Base-by-base conservation (phyloP, 305 asterid species). In the Vinca major region DNA sequence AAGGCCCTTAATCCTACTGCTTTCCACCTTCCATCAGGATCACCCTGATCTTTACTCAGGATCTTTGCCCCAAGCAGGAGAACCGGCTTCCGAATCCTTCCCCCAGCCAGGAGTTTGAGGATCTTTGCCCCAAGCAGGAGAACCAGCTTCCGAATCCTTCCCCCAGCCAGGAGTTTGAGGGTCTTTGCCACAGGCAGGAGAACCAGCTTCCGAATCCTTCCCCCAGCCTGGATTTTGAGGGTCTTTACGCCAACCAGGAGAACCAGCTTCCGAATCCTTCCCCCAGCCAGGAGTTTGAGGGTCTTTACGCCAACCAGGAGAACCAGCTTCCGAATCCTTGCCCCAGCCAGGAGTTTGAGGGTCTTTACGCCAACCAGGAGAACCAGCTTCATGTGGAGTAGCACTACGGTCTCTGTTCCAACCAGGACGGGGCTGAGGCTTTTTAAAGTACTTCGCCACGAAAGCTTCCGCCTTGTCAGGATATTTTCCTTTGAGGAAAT, bases 401-500 rank as follows among this genome's bases (percentile, higher is more conserved):
- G 83, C 64, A 16, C 77, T 74, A 10, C 75, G 78, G 17, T 79
- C 89, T 66, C 76, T 80, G 71, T 72, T 83, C 90, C 88, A 80
- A 14, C 84, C 89, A 37, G 83, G 73, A 21, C 86, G 92, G 43
- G 95, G 81, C 70, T 79, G 93, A 20, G 73, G 80, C 83, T 74
- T 85, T 54, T 39, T 81, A 78, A 89, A 93, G 79, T 93, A 93
- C 73, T 87, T 89, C 0, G 76, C 75, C 37, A 81, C 66, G 53
- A 90, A 93, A 9, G 82, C 50, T 21, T 89, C 95, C 0, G 88
- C 97, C 78, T 76, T 74, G 50, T 86, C 95, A 7, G 99, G 90
- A 72, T 82, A 84, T 73, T 90, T 90, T 49, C 21, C 82, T 66
- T 68, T 80, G 63, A 87, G 20, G 37, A 78, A 86, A 70, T 81